Percentiles rank a stretch among this genome's conserved stretches.
phyloP scores from a whole-genome alignment of 2,329 filamentous ascomycete genomes.

The Microsporum ferrugineum region DNA sequence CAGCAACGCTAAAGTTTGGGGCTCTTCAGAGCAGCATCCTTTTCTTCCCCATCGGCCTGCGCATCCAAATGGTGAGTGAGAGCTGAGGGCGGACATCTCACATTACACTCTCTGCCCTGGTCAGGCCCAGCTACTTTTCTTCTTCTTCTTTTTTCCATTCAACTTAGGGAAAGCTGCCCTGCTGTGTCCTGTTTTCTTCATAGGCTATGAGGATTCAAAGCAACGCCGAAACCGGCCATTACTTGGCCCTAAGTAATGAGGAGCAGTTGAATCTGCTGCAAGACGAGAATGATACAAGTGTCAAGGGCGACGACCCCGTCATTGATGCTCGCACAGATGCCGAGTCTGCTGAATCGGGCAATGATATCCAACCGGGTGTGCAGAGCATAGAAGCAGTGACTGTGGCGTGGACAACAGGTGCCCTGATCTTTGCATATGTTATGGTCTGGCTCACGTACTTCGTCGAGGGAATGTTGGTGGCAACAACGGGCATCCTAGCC shows the following conservation, averaged over 20 bases:
- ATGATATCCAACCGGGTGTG: slow-evolving; percentile 22
- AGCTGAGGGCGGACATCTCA: too few relatives aligned
- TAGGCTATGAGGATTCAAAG: not conserved
- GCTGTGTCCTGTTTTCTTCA: too few relatives aligned
- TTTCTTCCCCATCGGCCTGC: too few relatives aligned
- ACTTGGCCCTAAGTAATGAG: not conserved
- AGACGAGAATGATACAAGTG: not conserved
- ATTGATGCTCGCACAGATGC: not conserved
- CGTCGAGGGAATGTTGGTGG: slow-evolving; percentile 25
- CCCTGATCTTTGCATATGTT: slow-evolving; percentile 27
- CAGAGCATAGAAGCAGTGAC: slow-evolving; percentile 33
- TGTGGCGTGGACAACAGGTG: slow-evolving; percentile 28
- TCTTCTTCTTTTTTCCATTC: too few relatives aligned
- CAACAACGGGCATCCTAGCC: slow-evolving; percentile 28
- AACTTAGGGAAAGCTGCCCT: too few relatives aligned
- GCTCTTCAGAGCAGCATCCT: too few relatives aligned
- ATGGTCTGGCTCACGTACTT: slow-evolving; percentile 31
- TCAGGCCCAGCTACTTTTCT: too few relatives aligned
- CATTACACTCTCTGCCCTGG: too few relatives aligned
- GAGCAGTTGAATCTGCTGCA: not conserved
- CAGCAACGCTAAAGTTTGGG: too few relatives aligned
- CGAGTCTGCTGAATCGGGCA: not conserved
- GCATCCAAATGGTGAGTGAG: too few relatives aligned
- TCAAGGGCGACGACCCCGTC: not conserved
- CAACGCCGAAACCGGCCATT: not conserved